Evolutionary conservation across 768 basidiomycete genomes (phyloP).

Genomic region (Trametes coccinea): DNA sequence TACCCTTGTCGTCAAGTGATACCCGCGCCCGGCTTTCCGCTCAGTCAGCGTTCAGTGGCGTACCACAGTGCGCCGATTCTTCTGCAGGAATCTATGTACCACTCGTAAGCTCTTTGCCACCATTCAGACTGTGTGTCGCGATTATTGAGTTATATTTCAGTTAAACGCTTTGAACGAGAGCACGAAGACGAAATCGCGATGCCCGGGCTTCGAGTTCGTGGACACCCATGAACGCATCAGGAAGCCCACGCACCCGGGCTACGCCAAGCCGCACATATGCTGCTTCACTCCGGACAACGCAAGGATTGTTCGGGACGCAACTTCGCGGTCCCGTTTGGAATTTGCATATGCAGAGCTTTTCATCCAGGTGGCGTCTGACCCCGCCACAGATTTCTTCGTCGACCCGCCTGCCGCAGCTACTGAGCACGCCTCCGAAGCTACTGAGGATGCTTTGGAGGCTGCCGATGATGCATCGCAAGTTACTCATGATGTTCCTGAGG

Average conservation of each 20-base stretch:
- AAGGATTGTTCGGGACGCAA: neutral
- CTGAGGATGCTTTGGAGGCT: too few species aligned
- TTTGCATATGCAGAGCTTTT: conserved; percentile 18
- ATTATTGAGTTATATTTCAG: neutral
- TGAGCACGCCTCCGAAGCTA: neutral
- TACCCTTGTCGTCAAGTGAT: neutral
- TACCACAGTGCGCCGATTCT: neutral
- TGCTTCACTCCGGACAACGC: conserved; percentile 3
- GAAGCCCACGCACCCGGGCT: neutral
- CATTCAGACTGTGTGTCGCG: too few species aligned
- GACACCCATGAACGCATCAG: neutral
- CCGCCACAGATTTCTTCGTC: conserved; percentile 10
- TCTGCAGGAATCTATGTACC: neutral
- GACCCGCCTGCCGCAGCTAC: neutral
- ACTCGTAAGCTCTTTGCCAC: neutral
- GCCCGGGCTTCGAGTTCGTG: conserved; percentile 10
- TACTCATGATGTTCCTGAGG: too few species aligned
- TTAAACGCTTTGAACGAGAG: neutral
- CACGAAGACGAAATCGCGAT: neutral
- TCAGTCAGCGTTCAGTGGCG: neutral
- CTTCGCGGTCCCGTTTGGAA: neutral
- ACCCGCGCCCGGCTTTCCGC: too few species aligned
- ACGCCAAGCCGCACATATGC: conserved; percentile 9
- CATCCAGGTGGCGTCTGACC: conserved; percentile 5
- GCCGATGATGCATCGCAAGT: too few species aligned